Evolutionary conservation across 1,284 basidiomycete genomes (phyloP).

Genomic region (Microbotryum violaceum): DNA sequence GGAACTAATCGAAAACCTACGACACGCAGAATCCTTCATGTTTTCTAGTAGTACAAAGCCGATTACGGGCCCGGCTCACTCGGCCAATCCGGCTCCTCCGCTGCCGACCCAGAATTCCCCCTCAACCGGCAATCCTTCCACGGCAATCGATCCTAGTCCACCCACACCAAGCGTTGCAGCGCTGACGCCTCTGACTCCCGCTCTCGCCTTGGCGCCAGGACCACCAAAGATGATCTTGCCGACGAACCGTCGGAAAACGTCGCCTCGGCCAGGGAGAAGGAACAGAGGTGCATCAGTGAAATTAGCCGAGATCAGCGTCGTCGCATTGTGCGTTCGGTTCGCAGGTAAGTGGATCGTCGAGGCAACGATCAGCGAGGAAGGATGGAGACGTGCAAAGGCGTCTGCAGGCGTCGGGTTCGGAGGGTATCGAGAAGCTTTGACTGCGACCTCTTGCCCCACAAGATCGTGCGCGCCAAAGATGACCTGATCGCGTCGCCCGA

Average conservation of each 20-base stretch:
- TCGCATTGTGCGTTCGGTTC: conserved; percentile 22
- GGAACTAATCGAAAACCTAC: no score
- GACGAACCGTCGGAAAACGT: conserved; percentile 25
- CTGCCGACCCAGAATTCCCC: conserved; percentile 19
- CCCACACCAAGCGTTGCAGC: conserved; percentile 17
- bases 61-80: no score
- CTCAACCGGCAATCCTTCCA: conserved; percentile 25
- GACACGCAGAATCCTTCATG: no score
- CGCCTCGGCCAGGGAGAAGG: conserved; percentile 22
- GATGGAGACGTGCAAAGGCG: conserved; percentile 33
- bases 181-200: conserved; percentile 26
- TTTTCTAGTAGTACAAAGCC: no score
- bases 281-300: conserved; percentile 29
- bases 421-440: conserved; percentile 22
- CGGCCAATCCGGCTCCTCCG: background rate
- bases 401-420: conserved; percentile 29
- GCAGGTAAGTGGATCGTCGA: conserved; percentile 21
- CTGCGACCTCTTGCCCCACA: background rate
- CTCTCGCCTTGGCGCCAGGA: conserved; percentile 13
- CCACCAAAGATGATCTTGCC: conserved; percentile 26
- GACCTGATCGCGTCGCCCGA: background rate
- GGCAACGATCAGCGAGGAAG: conserved; percentile 20
- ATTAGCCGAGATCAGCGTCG: conserved; percentile 17
- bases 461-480: background rate
- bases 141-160: conserved; percentile 21